phyloP scores from a whole-genome alignment of 768 basidiomycete genomes.

The Suillus alpinus region DNA sequence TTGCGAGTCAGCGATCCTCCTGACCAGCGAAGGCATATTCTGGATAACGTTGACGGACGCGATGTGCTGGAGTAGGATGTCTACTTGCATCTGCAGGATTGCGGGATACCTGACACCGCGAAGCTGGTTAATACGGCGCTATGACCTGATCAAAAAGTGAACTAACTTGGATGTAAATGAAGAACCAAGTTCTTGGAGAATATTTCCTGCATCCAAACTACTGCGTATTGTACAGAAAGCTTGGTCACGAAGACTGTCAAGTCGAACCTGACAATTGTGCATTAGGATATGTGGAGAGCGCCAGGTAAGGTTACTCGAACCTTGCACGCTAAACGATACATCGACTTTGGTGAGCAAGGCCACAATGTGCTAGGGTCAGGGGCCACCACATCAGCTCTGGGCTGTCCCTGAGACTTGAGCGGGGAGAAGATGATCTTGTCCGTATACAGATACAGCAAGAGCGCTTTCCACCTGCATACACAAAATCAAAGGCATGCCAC shows the following conservation, averaged over 20 bases:
- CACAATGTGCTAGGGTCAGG: slow-evolving; percentile 1
- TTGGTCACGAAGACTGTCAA: slow-evolving; percentile 14
- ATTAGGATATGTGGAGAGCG: not conserved
- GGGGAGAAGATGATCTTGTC: slow-evolving; percentile 30
- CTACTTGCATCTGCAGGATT: slow-evolving; percentile 23
- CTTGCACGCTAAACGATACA: slow-evolving; percentile 42
- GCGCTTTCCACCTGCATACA: slow-evolving; percentile 33
- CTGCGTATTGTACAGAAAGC: slow-evolving; percentile 18
- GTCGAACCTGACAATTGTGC: slow-evolving; percentile 15
- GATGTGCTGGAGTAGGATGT: slow-evolving; percentile 17
- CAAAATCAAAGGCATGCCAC: not conserved
- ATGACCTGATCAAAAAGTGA: not conserved
- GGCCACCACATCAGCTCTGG: not conserved
- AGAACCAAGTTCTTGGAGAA: slow-evolving; percentile 21
- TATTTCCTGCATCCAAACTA: slow-evolving; percentile 21
- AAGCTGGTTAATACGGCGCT: not conserved
- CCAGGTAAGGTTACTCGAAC: slow-evolving; percentile 12
- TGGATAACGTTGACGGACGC: slow-evolving; percentile 13
- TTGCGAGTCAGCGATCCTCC: slow-evolving; percentile 14
- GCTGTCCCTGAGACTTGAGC: slow-evolving; percentile 21
- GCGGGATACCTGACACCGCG: slow-evolving; percentile 4
- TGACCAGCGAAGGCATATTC: slow-evolving; percentile 12
- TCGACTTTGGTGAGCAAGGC: slow-evolving; percentile 41
- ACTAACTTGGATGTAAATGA: slow-evolving; percentile 18
- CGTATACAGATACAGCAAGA: slow-evolving; percentile 40